Percentiles rank a stretch among this genome's conserved stretches.
Evolutionary conservation across 441 rosid species (phyloP).

Genomic region (Syzygium syzygioides): DNA sequence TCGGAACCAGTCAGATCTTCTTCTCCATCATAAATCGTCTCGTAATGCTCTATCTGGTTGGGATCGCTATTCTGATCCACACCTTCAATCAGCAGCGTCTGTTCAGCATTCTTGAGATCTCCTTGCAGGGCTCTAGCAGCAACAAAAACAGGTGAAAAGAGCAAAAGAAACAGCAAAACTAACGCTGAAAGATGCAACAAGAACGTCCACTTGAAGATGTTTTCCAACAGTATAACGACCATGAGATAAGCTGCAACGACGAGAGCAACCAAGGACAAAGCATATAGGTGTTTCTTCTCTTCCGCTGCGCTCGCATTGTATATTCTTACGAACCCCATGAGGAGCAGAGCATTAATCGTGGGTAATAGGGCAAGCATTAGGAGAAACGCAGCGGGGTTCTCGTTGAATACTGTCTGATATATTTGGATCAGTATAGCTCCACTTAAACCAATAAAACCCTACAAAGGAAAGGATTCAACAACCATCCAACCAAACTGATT

Average conservation of each 20-base stretch:
- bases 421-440: constrained; percentile 70
- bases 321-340: constrained; percentile 60
- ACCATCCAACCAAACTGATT: background rate
- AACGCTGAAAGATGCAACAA: constrained; percentile 24
- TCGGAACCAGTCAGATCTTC: background rate
- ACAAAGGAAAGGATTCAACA: background rate
- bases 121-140: constrained; percentile 31
- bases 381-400: constrained; percentile 46
- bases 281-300: constrained; percentile 51
- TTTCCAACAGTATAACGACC: constrained; percentile 43
- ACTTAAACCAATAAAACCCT: constrained; percentile 76
- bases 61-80: constrained; percentile 9
- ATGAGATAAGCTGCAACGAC: constrained; percentile 57
- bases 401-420: constrained; percentile 46
- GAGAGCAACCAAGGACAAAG: constrained; percentile 48
- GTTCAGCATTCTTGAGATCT: constrained; percentile 13
- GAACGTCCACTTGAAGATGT: constrained; percentile 28
- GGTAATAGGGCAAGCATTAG: constrained; percentile 53
- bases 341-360: constrained; percentile 32
- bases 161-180: constrained; percentile 35
- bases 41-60: background rate
- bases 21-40: background rate
- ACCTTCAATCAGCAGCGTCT: background rate
- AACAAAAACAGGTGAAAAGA: constrained; percentile 44
- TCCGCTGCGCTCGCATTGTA: constrained; percentile 20